Conservation (phyloP, 2,329 filamentous ascomycete species). For the Hypoxylon sp. region DNA sequence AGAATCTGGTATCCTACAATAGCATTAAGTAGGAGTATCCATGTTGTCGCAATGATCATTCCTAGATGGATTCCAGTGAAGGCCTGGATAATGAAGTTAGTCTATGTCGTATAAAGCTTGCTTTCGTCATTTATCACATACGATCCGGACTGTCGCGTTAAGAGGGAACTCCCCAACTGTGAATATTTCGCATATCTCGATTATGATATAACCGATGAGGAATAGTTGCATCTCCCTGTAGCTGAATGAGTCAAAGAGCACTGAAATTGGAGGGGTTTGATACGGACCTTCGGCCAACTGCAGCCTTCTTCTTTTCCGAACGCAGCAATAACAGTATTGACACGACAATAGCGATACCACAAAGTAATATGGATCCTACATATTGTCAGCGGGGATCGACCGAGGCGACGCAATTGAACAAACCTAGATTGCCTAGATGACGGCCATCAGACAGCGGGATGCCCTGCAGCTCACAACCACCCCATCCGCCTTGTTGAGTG, state of each 20-base stretch:
- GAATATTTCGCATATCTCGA: conserved; percentile 97
- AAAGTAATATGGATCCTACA: conserved; percentile 87
- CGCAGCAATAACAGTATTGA: conserved; percentile 78
- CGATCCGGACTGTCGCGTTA: conserved; percentile 76
- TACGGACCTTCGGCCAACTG: conserved; percentile 87
- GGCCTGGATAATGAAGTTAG: conserved; percentile 64
- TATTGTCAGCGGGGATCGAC: conserved; percentile 42
- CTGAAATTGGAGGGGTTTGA: conserved; percentile 4
- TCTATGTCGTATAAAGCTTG: conserved; percentile 4
- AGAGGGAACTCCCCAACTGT: conserved; percentile 91
- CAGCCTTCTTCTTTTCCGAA: conserved; percentile 91
- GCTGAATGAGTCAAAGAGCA: conserved; percentile 44
- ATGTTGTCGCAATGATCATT: conserved; percentile 86
- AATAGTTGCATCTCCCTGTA: conserved; percentile 96
- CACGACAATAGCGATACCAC: conserved; percentile 79
- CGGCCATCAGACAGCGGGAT: conserved; percentile 76
- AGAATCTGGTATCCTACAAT: conserved; percentile 93
- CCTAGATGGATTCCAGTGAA: conserved; percentile 94
- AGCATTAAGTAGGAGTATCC: conserved; percentile 93
- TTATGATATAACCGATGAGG: conserved; percentile 84
- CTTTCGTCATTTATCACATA: conserved; percentile 59
- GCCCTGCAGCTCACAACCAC: conserved; percentile 80
- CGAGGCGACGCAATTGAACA: conserved; percentile 50
- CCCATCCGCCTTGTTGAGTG: conserved; percentile 71
- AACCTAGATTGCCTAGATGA: conserved; percentile 86